Percentiles rank a stretch among this genome's conserved stretches.
Conservation (phyloP, 73 alveolate genomes). For the Tetrahymena elliotti region DNA sequence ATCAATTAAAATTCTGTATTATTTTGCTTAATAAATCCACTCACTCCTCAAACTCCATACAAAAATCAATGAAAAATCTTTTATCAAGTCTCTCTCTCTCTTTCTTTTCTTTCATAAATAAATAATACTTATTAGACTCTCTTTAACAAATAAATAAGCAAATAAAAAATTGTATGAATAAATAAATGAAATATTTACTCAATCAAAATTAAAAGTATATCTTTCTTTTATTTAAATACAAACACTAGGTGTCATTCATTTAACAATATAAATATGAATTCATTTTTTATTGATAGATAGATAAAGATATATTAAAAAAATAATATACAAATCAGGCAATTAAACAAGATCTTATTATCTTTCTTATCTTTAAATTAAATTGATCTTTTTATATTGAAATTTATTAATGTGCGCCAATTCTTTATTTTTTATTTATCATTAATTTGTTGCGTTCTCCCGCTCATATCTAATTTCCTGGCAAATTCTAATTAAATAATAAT, state of each 20-base stretch:
- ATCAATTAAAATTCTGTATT: not conserved
- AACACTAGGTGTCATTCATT: no score
- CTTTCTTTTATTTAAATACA: not conserved
- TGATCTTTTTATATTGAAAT: not conserved
- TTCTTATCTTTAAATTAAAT: not conserved
- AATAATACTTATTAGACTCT: not conserved
- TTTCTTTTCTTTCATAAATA: not conserved
- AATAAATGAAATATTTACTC: no score
- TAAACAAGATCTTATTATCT: not conserved
- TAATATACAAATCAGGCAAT: no score
- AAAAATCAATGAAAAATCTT: not conserved
- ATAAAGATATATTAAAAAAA: no score
- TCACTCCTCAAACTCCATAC: not conserved
- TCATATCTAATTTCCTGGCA: not conserved
- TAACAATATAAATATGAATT: no score
- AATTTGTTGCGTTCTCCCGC: not conserved
- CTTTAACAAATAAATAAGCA: no score
- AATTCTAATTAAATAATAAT: not conserved
- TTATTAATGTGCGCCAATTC: not conserved
- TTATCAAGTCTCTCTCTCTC: not conserved
- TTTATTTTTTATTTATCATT: not conserved
- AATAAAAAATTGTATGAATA: no score
- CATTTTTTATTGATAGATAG: not conserved
- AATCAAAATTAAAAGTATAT: no score
- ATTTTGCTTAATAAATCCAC: not conserved